phyloP scores from a whole-genome alignment of 1,284 basidiomycete genomes.

The Volvariella volvacea region DNA sequence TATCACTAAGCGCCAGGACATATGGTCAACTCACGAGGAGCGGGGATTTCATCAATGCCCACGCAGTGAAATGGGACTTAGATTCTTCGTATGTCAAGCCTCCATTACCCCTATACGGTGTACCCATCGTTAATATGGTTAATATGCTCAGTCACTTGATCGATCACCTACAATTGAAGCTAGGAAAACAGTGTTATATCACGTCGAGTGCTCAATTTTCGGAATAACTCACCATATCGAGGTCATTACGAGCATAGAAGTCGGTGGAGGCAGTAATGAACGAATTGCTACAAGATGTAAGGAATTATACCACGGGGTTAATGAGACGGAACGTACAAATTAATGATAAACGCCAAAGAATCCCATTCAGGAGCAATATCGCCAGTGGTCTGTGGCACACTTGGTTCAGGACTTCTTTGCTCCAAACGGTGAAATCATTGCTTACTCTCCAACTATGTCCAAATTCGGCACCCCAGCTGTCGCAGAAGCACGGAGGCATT shows the following conservation, averaged over 20 bases:
- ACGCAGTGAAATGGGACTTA: slow-evolving; percentile 52
- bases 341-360: slow-evolving; percentile 17
- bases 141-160: neutral
- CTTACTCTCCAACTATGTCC: slow-evolving; percentile 41
- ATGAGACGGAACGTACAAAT: slow-evolving; percentile 11
- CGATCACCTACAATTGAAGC: slow-evolving; percentile 38
- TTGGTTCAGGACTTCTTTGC: too few relatives aligned
- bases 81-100: slow-evolving; percentile 46
- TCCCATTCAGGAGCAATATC: slow-evolving; percentile 19
- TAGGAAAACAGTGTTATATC: slow-evolving; percentile 10
- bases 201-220: too few relatives aligned
- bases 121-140: neutral
- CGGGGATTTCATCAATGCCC: slow-evolving; percentile 54
- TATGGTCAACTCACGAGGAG: slow-evolving; percentile 29
- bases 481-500: neutral
- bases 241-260: slow-evolving; percentile 47
- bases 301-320: neutral
- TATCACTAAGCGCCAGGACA: neutral
- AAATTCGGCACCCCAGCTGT: slow-evolving; percentile 32
- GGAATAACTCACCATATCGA: slow-evolving; percentile 39
- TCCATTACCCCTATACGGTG: slow-evolving; percentile 38
- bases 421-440: neutral
- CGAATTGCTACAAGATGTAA: slow-evolving; percentile 23
- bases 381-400: slow-evolving; percentile 14
- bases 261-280: slow-evolving; percentile 41